phyloP scores from a whole-genome alignment of 2,329 filamentous ascomycete species.

The Diaporthe sp. region DNA sequence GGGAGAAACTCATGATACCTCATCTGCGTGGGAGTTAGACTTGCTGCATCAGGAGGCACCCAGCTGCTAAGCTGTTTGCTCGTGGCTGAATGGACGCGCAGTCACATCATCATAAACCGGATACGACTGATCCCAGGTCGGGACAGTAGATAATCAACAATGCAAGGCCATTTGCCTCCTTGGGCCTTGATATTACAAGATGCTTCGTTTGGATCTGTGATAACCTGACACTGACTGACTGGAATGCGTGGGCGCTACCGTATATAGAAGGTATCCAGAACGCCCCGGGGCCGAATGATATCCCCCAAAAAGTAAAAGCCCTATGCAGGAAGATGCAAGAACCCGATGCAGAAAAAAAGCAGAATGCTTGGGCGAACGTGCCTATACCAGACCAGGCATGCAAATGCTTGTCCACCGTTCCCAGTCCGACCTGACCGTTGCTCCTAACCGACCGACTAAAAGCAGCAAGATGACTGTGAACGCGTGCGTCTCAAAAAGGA shows the following conservation, averaged over 20 bases:
- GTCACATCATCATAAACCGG: slow-evolving; percentile 3
- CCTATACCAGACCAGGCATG: slow-evolving; percentile 23
- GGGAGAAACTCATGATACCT: slow-evolving; percentile 38
- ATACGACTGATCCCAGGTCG: background rate
- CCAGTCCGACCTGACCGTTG: slow-evolving; percentile 23
- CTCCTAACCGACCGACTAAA: slow-evolving; percentile 21
- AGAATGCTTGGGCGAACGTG: slow-evolving; percentile 19
- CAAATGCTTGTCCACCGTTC: slow-evolving; percentile 19
- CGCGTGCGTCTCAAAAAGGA: background rate
- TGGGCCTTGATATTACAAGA: slow-evolving; percentile 21
- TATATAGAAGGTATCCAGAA: slow-evolving; percentile 35
- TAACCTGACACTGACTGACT: slow-evolving; percentile 20
- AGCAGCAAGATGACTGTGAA: slow-evolving; percentile 13
- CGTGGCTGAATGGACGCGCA: slow-evolving; percentile 10
- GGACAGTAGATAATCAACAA: slow-evolving; percentile 19
- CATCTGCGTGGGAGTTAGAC: slow-evolving; percentile 34
- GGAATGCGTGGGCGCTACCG: slow-evolving; percentile 36
- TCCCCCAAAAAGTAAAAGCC: background rate
- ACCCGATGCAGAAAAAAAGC: slow-evolving; percentile 14
- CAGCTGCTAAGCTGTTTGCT: slow-evolving; percentile 3
- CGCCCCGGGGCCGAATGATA: slow-evolving; percentile 16
- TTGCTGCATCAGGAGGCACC: slow-evolving; percentile 28
- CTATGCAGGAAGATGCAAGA: slow-evolving; percentile 32
- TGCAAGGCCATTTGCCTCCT: slow-evolving; percentile 2
- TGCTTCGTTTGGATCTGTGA: slow-evolving; percentile 8